These are phyloP conservation scores for Picea glauca DNA, from an alignment of 75 land plant species.

Conservation along the genomic window DNA sequence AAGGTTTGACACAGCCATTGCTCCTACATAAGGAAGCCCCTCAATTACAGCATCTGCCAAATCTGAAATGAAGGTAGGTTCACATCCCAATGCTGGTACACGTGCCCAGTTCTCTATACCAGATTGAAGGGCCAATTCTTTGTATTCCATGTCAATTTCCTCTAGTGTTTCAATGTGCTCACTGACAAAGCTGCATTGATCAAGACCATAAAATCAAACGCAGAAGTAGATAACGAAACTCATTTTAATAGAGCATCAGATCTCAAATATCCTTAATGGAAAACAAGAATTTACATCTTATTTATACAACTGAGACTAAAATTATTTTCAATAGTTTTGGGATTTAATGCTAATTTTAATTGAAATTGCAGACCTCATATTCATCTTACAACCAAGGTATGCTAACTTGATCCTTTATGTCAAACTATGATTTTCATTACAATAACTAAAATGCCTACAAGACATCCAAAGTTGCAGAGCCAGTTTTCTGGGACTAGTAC, in stretches of 20 bases:
- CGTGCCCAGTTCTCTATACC: slow-evolving; percentile 97
- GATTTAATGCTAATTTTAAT: not conserved
- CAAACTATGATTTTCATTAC: not conserved
- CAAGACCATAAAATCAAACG: not conserved
- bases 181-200: slow-evolving; percentile 87
- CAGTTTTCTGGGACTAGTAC: not conserved
- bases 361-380: not conserved
- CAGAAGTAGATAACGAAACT: not conserved
- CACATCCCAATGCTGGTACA: slow-evolving; percentile 97
- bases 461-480: not conserved
- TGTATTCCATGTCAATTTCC: slow-evolving; percentile 99
- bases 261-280: not conserved
- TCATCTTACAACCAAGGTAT: not conserved
- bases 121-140: slow-evolving; percentile 90
- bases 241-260: not conserved
- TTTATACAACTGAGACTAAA: not conserved
- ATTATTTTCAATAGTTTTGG: not conserved
- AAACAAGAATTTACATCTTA: not conserved
- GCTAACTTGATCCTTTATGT: not conserved
- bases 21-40: slow-evolving; percentile 98
- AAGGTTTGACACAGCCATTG: slow-evolving; percentile 98
- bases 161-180: slow-evolving; percentile 99
- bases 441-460: not conserved
- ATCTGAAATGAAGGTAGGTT: slow-evolving; percentile 87
- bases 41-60: slow-evolving; percentile 99